Conservation (phyloP, 768 basidiomycete species). For the Dentipellis fragilis region DNA sequence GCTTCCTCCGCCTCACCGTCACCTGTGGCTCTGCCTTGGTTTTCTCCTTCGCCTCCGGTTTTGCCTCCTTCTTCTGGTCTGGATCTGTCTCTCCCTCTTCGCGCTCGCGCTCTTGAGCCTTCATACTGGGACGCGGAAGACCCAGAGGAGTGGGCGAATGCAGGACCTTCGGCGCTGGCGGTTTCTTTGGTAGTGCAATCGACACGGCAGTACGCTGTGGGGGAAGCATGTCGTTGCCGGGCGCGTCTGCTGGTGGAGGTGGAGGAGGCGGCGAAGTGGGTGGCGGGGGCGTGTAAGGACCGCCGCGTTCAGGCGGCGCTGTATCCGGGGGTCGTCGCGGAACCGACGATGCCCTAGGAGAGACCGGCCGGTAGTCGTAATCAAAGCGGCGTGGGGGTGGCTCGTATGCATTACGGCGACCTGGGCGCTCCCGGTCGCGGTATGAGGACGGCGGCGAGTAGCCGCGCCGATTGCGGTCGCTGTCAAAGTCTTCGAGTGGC, state of each 20-base stretch:
- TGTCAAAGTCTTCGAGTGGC: slow-evolving; percentile 1
- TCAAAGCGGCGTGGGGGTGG: slow-evolving; percentile 1
- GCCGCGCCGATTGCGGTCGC: slow-evolving; percentile 6
- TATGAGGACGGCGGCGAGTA: slow-evolving; percentile 3
- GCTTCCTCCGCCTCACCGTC: slow-evolving; percentile 22
- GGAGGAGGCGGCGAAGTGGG: slow-evolving; percentile 12
- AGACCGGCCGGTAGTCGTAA: slow-evolving; percentile 15
- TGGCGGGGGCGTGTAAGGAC: slow-evolving; percentile 6
- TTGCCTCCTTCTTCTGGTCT: background rate
- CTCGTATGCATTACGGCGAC: slow-evolving; percentile 8
- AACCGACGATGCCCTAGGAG: slow-evolving; percentile 9
- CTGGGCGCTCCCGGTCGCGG: slow-evolving; percentile 6
- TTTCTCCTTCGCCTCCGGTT: background rate
- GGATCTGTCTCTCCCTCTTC: background rate
- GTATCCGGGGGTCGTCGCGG: slow-evolving; percentile 3
- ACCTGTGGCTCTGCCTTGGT: background rate
- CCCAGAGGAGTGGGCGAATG: slow-evolving; percentile 26
- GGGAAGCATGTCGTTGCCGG: slow-evolving; percentile 20
- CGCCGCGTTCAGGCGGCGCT: background rate
- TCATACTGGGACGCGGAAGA: slow-evolving; percentile 4
- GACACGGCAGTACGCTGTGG: slow-evolving; percentile 24
- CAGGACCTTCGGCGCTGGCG: slow-evolving; percentile 35
- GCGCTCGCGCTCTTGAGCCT: background rate
- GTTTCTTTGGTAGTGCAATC: background rate
- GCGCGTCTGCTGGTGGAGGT: slow-evolving; percentile 8